phyloP scores from a whole-genome alignment of 1,284 basidiomycete genomes.

The Melampsora medusae region DNA sequence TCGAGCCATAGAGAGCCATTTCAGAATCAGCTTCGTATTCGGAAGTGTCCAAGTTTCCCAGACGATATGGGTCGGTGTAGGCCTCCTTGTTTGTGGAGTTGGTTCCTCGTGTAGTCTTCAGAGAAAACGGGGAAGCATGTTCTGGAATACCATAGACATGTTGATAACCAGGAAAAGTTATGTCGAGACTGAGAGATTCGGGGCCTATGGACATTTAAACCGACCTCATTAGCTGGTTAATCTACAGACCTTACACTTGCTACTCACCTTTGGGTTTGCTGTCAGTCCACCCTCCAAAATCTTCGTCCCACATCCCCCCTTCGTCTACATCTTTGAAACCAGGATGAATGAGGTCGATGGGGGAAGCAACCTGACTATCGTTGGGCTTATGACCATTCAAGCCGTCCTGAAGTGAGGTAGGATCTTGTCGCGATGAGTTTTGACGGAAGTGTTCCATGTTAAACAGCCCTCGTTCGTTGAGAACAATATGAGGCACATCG shows the following conservation, averaged over 20 bases:
- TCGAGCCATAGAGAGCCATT: constrained; percentile 64
- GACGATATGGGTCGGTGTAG: constrained; percentile 86
- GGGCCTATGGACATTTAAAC: constrained; percentile 64
- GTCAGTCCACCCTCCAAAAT: constrained; percentile 79
- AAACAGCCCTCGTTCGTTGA: constrained; percentile 84
- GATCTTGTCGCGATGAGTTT: constrained; percentile 60
- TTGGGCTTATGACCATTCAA: constrained; percentile 45
- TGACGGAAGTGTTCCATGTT: constrained; percentile 96
- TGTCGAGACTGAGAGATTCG: constrained; percentile 86
- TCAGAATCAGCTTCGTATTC: constrained; percentile 89
- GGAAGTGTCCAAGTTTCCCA: constrained; percentile 96
- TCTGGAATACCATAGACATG: constrained; percentile 83
- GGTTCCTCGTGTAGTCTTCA: constrained; percentile 74
- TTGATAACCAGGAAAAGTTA: constrained; percentile 75
- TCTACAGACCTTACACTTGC: not conserved
- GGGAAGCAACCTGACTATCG: not conserved
- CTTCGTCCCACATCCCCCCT: constrained; percentile 85
- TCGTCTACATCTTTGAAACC: constrained; percentile 69
- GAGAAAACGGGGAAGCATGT: constrained; percentile 83
- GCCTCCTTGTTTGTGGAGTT: not conserved
- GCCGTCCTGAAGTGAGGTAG: constrained; percentile 69
- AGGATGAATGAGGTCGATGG: not conserved
- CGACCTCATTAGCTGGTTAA: not conserved
- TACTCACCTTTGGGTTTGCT: constrained; percentile 84
- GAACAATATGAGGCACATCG: constrained; percentile 73